Evolutionary conservation across 1,284 basidiomycete species (phyloP).

Genomic region (Gomphus bonarii): DNA sequence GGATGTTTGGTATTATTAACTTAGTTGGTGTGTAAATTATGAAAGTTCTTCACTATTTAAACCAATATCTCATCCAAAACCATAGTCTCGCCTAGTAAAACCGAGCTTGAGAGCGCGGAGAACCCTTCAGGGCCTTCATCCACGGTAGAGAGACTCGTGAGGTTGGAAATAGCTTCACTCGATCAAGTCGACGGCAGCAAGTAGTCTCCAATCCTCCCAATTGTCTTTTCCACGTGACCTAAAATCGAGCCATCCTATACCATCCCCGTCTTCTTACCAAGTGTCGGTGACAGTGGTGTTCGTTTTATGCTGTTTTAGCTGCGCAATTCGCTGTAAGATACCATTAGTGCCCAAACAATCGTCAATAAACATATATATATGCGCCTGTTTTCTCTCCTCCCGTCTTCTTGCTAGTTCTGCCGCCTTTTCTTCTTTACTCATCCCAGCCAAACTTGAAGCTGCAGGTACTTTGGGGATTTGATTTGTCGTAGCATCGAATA

Average conservation of each 20-base stretch:
- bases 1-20: slow-evolving; percentile 66
- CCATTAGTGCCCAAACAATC: background rate
- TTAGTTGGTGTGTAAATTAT: slow-evolving; percentile 39
- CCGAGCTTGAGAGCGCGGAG: background rate
- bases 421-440: slow-evolving; percentile 83
- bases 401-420: slow-evolving; percentile 81
- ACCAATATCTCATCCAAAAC: background rate
- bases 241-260: background rate
- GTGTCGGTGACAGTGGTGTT: slow-evolving; percentile 17
- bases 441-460: slow-evolving; percentile 24
- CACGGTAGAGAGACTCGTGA: slow-evolving; percentile 7
- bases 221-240: background rate
- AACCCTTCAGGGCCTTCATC: slow-evolving; percentile 1
- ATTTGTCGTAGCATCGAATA: slow-evolving; percentile 9
- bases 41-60: background rate
- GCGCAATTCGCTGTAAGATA: slow-evolving; percentile 47
- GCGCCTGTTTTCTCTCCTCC: slow-evolving; percentile 77
- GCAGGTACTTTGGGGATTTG: slow-evolving; percentile 14
- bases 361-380: slow-evolving; percentile 20
- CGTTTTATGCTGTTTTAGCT: slow-evolving; percentile 64
- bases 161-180: slow-evolving; percentile 9
- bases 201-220: background rate
- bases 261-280: background rate
- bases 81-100: slow-evolving; percentile 3
- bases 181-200: slow-evolving; percentile 7